Evolutionary conservation across 768 basidiomycete genomes (phyloP), one percentile per base, ranked within the genome.

Genomic region (Fomitopsis pulvina): DNA sequence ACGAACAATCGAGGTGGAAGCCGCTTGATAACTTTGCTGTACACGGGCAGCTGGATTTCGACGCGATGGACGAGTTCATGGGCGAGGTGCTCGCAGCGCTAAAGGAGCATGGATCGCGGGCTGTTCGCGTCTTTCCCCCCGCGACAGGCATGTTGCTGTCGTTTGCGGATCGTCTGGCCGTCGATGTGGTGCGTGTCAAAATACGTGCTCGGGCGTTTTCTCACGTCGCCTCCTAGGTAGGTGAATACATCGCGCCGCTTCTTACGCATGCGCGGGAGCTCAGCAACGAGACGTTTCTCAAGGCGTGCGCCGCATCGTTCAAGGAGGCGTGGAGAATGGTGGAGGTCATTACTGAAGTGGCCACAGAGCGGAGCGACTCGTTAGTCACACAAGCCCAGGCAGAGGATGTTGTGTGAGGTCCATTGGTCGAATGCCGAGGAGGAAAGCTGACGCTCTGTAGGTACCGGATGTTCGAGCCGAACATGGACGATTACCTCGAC

Each of bases 401-500:
- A 0, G 91, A 96, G 63, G 90, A 95, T 63, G 79, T 94, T 38
- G 74, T 95, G 86, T 95, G 60, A 59, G 83, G 74, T 45, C 20
- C 8, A 45, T 52, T 29, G 45, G 27, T 32, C 38, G 8, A 26
- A 14, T 43, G 3, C 9, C 21, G 22, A 16, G 37, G 8, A 44
- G 50, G 21, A 51, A 12, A n/a, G 7, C 43, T 44, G 9, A 20
- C 50, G 12, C 41, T 42, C 53, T 49, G 21, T 57, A 94, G 92
- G 11, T 95, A 91, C 64, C 79, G 77, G 41, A 96, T 97, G 92
- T 98, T 97, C 57, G 94, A 98, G 66, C 72, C 78, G 9, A 88
- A 94, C 64, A 96, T 98, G 91, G 94, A 96, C 62, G 94, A 97
- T 60, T 98, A 98, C 60, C 83, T 98, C 2, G 87, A 92, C 52